Percentiles rank a stretch among this genome's conserved stretches.
phyloP scores from a whole-genome alignment of 331 rosid genomes.

The Malus hybrid region DNA sequence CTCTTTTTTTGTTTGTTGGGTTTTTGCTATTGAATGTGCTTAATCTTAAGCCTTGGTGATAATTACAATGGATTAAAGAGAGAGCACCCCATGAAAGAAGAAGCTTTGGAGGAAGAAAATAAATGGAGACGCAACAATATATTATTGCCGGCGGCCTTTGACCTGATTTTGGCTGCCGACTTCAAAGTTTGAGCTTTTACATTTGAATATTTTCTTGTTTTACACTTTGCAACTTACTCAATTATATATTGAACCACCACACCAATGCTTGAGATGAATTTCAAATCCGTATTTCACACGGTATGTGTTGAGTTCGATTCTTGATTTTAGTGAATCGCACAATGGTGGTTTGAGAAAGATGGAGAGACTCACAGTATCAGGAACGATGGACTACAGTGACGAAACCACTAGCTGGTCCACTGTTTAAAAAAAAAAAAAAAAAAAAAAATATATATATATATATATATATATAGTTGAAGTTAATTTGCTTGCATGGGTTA shows the following conservation, averaged over 20 bases:
- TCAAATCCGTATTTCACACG: accelerated
- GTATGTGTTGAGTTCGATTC: accelerated
- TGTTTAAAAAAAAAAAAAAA: accelerated
- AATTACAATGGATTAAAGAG: neutral
- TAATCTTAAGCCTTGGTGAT: neutral
- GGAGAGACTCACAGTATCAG: accelerated
- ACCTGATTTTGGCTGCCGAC: neutral
- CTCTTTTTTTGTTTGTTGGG: neutral
- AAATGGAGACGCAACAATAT: neutral
- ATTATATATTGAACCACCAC: no score
- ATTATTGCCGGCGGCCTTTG: neutral
- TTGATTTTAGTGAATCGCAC: accelerated
- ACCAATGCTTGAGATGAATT: no score
- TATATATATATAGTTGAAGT: no score
- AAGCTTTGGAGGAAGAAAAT: neutral
- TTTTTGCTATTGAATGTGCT: neutral
- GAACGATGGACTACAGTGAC: accelerated
- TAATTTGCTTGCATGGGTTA: no score
- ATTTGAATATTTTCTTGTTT: neutral
- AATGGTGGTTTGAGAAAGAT: accelerated
- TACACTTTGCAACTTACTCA: no score
- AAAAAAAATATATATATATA: no score
- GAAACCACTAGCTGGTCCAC: accelerated
- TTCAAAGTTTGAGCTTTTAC: neutral
- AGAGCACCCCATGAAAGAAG: neutral